phyloP scores from a whole-genome alignment of 306 rosid species.

The Vigna nakashimae region DNA sequence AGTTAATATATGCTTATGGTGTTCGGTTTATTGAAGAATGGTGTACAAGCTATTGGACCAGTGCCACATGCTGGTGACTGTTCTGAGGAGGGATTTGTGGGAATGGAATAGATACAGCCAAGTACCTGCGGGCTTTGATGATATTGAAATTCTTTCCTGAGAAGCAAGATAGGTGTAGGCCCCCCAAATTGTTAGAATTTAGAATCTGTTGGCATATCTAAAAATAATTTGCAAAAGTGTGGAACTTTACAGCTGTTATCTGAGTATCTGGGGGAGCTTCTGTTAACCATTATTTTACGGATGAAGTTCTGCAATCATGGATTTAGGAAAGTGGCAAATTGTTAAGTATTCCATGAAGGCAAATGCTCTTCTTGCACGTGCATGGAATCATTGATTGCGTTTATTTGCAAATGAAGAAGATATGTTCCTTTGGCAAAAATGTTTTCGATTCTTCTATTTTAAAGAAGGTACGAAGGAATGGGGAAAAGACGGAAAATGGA shows the following conservation, averaged over 20 bases:
- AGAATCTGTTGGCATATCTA: slow-evolving; percentile 17
- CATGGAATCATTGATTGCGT: slow-evolving; percentile 1
- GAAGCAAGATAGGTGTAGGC: slow-evolving; percentile 23
- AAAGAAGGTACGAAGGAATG: slow-evolving; percentile 6
- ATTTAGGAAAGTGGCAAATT: slow-evolving; percentile 7
- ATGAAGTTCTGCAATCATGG: neutral
- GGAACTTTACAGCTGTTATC: slow-evolving; percentile 21
- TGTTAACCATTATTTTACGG: slow-evolving; percentile 8
- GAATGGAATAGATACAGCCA: neutral
- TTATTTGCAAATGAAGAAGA: slow-evolving; percentile 7
- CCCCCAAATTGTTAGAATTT: slow-evolving; percentile 17
- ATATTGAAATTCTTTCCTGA: neutral
- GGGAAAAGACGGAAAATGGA: neutral
- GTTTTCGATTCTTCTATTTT: slow-evolving; percentile 17
- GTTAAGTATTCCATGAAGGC: slow-evolving; percentile 17
- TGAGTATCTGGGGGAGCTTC: neutral
- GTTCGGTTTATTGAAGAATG: slow-evolving; percentile 5
- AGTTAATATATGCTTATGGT: neutral
- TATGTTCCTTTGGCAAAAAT: neutral
- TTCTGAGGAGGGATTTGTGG: slow-evolving; percentile 14
- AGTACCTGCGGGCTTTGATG: neutral
- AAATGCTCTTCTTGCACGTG: neutral
- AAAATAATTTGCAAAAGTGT: neutral
- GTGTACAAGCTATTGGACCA: slow-evolving; percentile 12
- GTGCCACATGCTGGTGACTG: slow-evolving; percentile 14